Conservation (phyloP, 139 green algal species). For the Pleodorina starrii region DNA sequence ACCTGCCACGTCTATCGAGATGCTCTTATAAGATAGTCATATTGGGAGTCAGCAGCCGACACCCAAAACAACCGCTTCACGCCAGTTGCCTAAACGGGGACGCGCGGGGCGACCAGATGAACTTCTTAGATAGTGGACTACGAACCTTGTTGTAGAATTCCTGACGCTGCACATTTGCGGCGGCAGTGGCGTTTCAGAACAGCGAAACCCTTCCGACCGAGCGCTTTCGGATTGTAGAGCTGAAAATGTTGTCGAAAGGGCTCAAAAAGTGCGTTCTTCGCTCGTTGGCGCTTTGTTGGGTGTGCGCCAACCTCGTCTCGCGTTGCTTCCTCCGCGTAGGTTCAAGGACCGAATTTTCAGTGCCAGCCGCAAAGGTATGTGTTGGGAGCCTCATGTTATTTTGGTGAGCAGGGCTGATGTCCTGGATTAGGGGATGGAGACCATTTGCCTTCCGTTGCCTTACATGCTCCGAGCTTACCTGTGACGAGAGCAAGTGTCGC, state of each 20-base stretch:
- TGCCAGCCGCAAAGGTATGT: constrained; percentile 25
- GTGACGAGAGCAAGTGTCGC: background rate
- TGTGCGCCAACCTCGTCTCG: background rate
- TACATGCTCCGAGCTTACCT: background rate
- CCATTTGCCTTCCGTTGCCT: background rate
- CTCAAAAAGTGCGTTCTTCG: constrained; percentile 21
- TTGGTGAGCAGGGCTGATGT: background rate
- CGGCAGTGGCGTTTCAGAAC: constrained; percentile 1
- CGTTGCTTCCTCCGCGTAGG: constrained; percentile 7
- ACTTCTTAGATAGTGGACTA: background rate
- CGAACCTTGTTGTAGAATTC: too few relatives aligned
- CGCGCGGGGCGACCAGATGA: background rate
- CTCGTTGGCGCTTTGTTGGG: background rate
- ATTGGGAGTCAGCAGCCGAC: background rate
- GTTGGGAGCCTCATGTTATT: background rate
- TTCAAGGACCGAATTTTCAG: constrained; percentile 46
- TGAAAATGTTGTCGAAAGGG: constrained; percentile 36
- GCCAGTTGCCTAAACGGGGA: background rate
- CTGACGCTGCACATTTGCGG: too few relatives aligned
- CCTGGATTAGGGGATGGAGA: background rate
- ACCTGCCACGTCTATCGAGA: background rate
- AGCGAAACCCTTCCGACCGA: constrained; percentile 2
- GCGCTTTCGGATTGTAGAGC: background rate
- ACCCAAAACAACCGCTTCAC: background rate
- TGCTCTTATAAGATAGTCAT: background rate